phyloP scores from a whole-genome alignment of 805 yeast species.

The Jamesozyma gamospora region DNA sequence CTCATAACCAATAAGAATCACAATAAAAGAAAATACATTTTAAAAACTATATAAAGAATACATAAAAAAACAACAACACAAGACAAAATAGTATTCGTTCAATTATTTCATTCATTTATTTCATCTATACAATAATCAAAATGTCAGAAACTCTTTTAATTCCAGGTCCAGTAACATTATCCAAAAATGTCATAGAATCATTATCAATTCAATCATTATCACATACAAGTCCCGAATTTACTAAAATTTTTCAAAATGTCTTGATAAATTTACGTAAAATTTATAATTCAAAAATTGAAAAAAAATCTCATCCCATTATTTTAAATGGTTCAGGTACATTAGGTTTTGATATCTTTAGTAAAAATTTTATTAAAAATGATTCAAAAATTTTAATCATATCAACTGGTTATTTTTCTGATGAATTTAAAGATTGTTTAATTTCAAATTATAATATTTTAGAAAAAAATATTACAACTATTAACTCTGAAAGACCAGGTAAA shows the following conservation, averaged over 20 bases:
- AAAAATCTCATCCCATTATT: conserved; percentile 60
- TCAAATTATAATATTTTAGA: conserved; percentile 44
- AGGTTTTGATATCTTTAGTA: conserved; percentile 87
- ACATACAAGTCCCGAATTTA: conserved; percentile 84
- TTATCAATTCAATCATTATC: conserved; percentile 77
- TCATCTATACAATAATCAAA: no score
- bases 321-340: conserved; percentile 87
- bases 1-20: background rate
- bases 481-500: conserved; percentile 67
- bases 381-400: conserved; percentile 74
- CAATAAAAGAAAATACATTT: no score
- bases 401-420: conserved; percentile 84
- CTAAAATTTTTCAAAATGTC: conserved; percentile 58
- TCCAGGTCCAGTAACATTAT: conserved; percentile 83
- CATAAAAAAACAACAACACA: no score
- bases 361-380: conserved; percentile 58
- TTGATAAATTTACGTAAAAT: conserved; percentile 59
- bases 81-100: no score
- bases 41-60: no score
- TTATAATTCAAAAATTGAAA: conserved; percentile 53
- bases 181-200: conserved; percentile 68
- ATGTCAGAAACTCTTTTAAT: conserved; percentile 39
- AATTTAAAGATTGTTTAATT: conserved; percentile 64
- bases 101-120: no score
- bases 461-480: conserved; percentile 47